A percentile compares a stretch with the other conserved stretches of the same genome.
Evolutionary conservation across 2,329 filamentous ascomycete species (phyloP).

Genomic region (Colletotrichum sp.): DNA sequence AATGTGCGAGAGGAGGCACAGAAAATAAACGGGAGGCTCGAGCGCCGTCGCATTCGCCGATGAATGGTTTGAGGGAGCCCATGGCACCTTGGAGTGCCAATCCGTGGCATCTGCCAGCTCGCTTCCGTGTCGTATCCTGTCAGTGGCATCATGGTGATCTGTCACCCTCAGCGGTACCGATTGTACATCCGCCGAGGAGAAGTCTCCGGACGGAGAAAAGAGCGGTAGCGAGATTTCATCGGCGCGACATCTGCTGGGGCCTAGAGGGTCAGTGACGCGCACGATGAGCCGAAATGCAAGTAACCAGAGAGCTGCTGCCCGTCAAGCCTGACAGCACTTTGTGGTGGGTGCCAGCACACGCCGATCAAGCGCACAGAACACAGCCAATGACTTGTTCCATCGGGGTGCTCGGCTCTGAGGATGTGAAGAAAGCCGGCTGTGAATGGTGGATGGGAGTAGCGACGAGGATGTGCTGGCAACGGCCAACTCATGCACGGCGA

Average conservation of each 20-base stretch:
- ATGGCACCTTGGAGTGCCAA: background rate
- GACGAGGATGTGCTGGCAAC: conserved; percentile 30
- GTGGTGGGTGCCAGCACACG: conserved; percentile 12
- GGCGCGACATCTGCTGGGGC: background rate
- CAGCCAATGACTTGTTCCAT: conserved; percentile 13
- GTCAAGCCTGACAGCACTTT: conserved; percentile 15
- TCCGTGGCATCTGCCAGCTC: background rate
- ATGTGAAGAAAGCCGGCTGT: conserved; percentile 18
- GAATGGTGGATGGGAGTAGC: conserved; percentile 14
- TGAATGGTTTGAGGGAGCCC: conserved; percentile 12
- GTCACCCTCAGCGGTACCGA: background rate
- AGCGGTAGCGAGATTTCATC: conserved; percentile 1
- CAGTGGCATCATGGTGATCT: background rate
- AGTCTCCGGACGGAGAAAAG: background rate
- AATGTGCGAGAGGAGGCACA: background rate
- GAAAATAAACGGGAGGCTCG: background rate
- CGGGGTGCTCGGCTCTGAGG: conserved; percentile 10
- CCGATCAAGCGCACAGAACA: conserved; percentile 15
- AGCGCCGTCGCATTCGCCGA: conserved; percentile 4
- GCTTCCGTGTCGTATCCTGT: background rate
- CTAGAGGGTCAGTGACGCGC: background rate
- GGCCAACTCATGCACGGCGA: conserved; percentile 26
- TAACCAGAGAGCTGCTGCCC: background rate
- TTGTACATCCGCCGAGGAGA: background rate
- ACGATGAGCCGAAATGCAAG: conserved; percentile 2